phyloP scores from a whole-genome alignment of 371 early-diverging fungal species.

The Synchytrium microbalum region DNA sequence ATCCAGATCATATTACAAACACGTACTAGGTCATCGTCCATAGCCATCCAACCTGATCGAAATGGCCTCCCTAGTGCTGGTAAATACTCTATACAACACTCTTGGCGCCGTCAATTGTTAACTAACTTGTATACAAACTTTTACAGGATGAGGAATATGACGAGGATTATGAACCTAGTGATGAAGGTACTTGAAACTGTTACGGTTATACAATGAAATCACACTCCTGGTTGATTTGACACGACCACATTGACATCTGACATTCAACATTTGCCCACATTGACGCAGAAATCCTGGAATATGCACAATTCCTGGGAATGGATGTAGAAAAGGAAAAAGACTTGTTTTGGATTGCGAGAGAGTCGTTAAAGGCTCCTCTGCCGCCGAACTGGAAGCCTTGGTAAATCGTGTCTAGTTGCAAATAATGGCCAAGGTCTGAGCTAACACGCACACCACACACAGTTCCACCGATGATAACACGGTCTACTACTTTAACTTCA shows the following conservation, averaged over 20 bases:
- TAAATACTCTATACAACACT: background rate
- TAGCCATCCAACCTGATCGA: too few species aligned
- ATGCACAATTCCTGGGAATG: constrained; percentile 52
- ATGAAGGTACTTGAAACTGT: constrained; percentile 39
- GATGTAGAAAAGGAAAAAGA: constrained; percentile 38
- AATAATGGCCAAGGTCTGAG: background rate
- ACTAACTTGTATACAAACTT: background rate
- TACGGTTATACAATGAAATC: too few species aligned
- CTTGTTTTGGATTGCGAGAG: constrained; percentile 51
- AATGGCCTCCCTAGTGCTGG: too few species aligned
- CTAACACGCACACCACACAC: background rate
- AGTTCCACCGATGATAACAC: constrained; percentile 49
- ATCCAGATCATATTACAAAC: too few species aligned
- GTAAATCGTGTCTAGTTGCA: constrained; percentile 15
- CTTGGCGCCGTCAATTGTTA: too few species aligned
- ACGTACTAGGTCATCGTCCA: too few species aligned
- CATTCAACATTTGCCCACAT: constrained; percentile 1
- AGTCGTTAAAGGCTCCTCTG: constrained; percentile 47
- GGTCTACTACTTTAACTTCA: constrained; percentile 54
- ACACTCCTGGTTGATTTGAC: background rate
- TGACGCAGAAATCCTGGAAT: constrained; percentile 43
- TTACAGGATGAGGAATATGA: constrained; percentile 34
- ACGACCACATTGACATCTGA: background rate
- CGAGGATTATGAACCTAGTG: constrained; percentile 47
- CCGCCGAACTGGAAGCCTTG: constrained; percentile 55